These are phyloP conservation scores for Neoarthrinium moseri DNA, from an alignment of 2,329 filamentous ascomycete genomes.

Conservation along the genomic window DNA sequence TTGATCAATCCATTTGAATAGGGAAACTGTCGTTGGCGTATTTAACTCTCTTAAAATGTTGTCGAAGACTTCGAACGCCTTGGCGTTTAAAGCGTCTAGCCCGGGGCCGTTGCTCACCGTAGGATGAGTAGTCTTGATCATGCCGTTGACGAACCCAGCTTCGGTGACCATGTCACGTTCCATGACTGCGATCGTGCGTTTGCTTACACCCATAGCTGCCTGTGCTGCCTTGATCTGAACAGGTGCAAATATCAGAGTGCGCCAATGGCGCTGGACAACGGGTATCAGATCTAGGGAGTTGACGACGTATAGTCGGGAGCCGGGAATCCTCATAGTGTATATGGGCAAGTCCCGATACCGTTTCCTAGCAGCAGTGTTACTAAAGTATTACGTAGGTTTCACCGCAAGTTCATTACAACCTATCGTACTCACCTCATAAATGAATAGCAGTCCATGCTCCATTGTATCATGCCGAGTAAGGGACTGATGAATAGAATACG, in stretches of 20 bases:
- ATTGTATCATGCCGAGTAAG: not conserved
- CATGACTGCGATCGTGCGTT: slow-evolving; percentile 10
- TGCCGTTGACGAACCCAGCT: slow-evolving; percentile 13
- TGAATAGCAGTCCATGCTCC: not conserved
- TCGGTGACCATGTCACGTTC: slow-evolving; percentile 14
- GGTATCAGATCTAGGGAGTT: slow-evolving; percentile 12
- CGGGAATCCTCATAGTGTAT: slow-evolving; percentile 13
- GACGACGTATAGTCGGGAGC: slow-evolving; percentile 10
- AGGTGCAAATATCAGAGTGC: slow-evolving; percentile 4
- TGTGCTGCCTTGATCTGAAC: slow-evolving; percentile 4
- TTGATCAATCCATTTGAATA: slow-evolving; percentile 13
- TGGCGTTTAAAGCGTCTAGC: not conserved
- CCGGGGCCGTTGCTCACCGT: slow-evolving; percentile 8
- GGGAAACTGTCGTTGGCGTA: not conserved
- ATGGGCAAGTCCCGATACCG: slow-evolving; percentile 7
- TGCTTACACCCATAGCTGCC: slow-evolving; percentile 13
- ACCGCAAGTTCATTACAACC: not conserved
- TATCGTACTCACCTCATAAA: not conserved
- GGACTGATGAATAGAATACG: not conserved
- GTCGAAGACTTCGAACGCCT: not conserved
- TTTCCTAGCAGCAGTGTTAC: not conserved
- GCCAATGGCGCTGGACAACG: slow-evolving; percentile 10
- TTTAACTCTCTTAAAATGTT: not conserved
- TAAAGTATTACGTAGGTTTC: not conserved
- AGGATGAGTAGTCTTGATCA: slow-evolving; percentile 13